A percentile compares a stretch with the other conserved stretches of the same genome.
Evolutionary conservation across 306 rosid genomes (phyloP).

Genomic region (Cucumis sativus): Cucumber_9930_V3 NC_026661.2:2342001-2342500

Average conservation of each 20-base stretch:
- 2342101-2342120: background rate
- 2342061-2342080: background rate
- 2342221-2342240: conserved; percentile 14
- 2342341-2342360: background rate
- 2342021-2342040: background rate
- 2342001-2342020: background rate
- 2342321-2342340: background rate
- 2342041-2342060: background rate
- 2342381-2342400: conserved; percentile 7
- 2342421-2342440: conserved; percentile 5
- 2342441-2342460: background rate
- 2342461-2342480: background rate
- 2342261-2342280: conserved; percentile 30
- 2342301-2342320: conserved; percentile 11
- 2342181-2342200: conserved; percentile 85
- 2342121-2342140: background rate
- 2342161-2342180: conserved; percentile 45
- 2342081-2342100: background rate
- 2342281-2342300: conserved; percentile 36
- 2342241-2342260: conserved; percentile 31
- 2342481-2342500: conserved; percentile 6
- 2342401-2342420: conserved; percentile 24
- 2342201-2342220: conserved; percentile 27
- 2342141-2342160: background rate
- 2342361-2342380: background rate